Evolutionary conservation across 2,329 filamentous ascomycete species (phyloP), one percentile per base, ranked within the genome.

Genomic region (Sporothrix mexicana): DNA sequence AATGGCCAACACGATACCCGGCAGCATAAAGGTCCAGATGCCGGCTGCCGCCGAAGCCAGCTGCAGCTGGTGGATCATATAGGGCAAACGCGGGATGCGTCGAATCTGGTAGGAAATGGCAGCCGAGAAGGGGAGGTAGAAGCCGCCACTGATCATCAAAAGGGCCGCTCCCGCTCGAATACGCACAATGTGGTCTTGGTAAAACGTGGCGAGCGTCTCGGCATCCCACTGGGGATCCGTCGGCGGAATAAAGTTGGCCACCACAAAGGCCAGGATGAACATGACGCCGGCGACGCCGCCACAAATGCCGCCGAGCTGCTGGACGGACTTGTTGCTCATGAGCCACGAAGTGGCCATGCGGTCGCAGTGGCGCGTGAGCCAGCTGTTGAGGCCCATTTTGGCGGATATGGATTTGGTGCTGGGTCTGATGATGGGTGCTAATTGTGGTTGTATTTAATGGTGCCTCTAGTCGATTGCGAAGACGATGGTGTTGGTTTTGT

Each of bases 21-120:
- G 72, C 30, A 73, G 69, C 69, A 73, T 71, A 30, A 36, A 73
- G 3, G 69, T 71, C 69, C 69, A 71, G 53, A 73, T 69, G 1
- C 69, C 69, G 20, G 72, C 72, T 0, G 69, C 69, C 12, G 69
- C 72, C 0, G 72, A 69, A 1, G 72, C 69, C 12, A 73, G 62
- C 15, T 73, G 72, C 55, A 73, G 61, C 36, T 73, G 69, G 53
- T 71, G 62, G 41, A 71, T 71, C 20, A 73, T 73, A 62, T 69
- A 73, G 3, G 72, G 72, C 13, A 73, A 61, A 3, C 57, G 43
- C 12, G 72, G 72, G n/a, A 73, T 64, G 36, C 72, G 72, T 45
- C 69, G 72, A 13, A 73, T 73, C 62, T 73, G 72, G 64, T 73
- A 71, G 1, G 72, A 71, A 20, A 73, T 73, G 20, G 72, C 72